Conservation (phyloP, 371 early-diverging fungal genomes). For the Nematocida ironsii region DNA sequence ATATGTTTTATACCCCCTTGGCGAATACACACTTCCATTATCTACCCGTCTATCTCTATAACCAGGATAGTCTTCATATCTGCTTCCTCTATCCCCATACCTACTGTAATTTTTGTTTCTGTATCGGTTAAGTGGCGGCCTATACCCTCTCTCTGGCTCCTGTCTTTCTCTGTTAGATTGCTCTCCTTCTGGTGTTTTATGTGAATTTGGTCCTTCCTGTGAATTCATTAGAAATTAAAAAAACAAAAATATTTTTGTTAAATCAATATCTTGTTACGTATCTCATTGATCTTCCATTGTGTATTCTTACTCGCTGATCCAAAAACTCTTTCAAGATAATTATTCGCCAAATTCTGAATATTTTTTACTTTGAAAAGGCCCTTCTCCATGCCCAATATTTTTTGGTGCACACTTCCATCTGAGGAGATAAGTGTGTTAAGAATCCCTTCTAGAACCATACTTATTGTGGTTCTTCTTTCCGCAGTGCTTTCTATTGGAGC, state of each 20-base stretch:
- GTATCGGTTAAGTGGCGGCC: not conserved
- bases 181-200: not conserved
- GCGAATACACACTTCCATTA: not conserved
- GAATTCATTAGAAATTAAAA: constrained; percentile 44
- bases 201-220: not conserved
- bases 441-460: not conserved
- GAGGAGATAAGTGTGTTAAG: constrained; percentile 37
- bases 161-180: not conserved
- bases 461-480: not conserved
- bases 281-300: constrained; percentile 9
- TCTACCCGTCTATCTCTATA: constrained; percentile 4
- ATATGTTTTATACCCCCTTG: constrained; percentile 20
- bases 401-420: constrained; percentile 21
- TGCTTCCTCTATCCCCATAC: constrained; percentile 6
- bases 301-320: not conserved
- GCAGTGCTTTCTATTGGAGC: not conserved
- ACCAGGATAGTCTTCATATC: constrained; percentile 28
- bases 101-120: constrained; percentile 24
- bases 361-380: not conserved
- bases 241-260: constrained; percentile 48
- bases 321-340: not conserved
- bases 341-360: not conserved
- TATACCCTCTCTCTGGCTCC: not conserved
- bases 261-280: constrained; percentile 4
- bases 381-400: not conserved